Base-by-base conservation (phyloP, 495 filamentous ascomycete genomes). In the Zalerion maritima region DNA sequence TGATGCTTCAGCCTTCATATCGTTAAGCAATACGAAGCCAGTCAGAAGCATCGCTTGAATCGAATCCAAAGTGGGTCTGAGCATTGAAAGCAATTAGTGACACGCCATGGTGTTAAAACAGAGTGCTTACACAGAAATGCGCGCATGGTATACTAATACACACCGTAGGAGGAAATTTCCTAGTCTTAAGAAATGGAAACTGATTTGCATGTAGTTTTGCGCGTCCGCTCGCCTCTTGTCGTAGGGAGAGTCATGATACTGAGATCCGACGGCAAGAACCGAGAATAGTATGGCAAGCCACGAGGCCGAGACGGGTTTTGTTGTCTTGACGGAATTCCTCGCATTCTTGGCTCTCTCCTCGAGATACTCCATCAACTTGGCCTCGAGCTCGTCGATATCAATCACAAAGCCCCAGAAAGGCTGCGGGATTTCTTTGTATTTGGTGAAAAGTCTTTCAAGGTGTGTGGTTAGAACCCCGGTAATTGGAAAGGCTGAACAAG, bases 341-440 rank as follows among this genome's bases (percentile, higher is more conserved):
- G 60, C 55, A 46, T 57, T 62, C 34, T 62, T 63, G 20, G 64
- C 66, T 28, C 81, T 62, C 34, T 75, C 70, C 32, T 73, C 67
- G 10, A 87, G 60, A 38, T 86, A 76, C 8, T 61, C 59, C 41
- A 71, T 66, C 18, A 83, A 54, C 28, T 73, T 68, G 3, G 61
- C 60, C 45, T 83, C 77, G 11, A 87, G 58, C 17, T 62, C 57
- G 21, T 71, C 63, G 15, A 80, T 58, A 43, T 86, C 75, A 18
- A 74, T 64, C 19, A 91, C 64, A 10, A 81, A 80, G 3, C 80
- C 78, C 64, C 81, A 91, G 37, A 86, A 71, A 6, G 81, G 75
- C 21, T 79, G 71, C 4, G 78, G 71, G 8, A 81, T 79, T 37
- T 84, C 75, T 49, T 68, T 74, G 55, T 86, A 91, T 20, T 67